Percentiles rank a stretch among this genome's conserved stretches.
Conservation (phyloP, 805 yeast genomes). For the Yarrowia sp. region DNA sequence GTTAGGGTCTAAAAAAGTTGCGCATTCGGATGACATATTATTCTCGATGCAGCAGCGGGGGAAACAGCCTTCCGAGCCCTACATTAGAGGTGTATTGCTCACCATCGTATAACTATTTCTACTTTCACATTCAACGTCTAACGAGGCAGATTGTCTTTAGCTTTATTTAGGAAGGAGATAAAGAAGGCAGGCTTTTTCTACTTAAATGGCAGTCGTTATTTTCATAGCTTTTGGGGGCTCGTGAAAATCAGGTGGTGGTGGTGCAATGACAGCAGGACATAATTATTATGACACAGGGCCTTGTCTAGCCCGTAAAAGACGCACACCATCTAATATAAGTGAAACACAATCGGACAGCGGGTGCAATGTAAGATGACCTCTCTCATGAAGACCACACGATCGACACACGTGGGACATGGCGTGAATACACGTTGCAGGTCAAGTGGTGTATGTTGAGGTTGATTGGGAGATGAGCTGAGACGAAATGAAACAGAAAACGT, state of each 20-base stretch:
- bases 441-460: neutral
- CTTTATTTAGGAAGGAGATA: neutral
- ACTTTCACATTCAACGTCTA: neutral
- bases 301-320: neutral
- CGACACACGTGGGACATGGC: slow-evolving; percentile 21
- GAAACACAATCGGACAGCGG: neutral
- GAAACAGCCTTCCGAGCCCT: neutral
- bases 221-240: neutral
- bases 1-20: neutral
- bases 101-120: too few relatives aligned
- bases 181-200: neutral
- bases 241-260: neutral
- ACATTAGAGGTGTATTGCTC: too few relatives aligned
- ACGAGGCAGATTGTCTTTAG: neutral
- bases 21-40: neutral
- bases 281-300: neutral
- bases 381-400: neutral
- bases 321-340: neutral
- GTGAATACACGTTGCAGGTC: neutral
- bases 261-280: neutral
- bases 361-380: neutral
- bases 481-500: too few relatives aligned
- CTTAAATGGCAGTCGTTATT: too few relatives aligned
- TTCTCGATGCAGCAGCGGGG: slow-evolving; percentile 4
- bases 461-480: neutral